phyloP scores from a whole-genome alignment of 1,284 basidiomycete genomes.

The Chalciporus piperatoides region DNA sequence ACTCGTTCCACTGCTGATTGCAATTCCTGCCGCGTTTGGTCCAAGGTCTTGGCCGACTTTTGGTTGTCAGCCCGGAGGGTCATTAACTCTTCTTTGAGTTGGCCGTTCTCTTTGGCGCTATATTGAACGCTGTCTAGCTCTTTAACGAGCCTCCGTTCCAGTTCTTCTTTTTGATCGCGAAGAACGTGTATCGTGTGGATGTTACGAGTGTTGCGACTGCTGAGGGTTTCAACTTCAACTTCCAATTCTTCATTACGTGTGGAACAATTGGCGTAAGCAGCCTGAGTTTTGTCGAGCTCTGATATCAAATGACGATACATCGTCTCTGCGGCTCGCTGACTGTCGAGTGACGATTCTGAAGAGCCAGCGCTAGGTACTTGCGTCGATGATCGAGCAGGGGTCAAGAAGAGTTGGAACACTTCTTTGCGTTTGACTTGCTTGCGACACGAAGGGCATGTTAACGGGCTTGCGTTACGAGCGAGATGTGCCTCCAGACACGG shows the following conservation, averaged over 20 bases:
- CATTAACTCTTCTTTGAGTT: conserved; percentile 17
- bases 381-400: conserved; percentile 15
- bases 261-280: conserved; percentile 15
- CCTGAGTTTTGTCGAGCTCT: conserved; percentile 18
- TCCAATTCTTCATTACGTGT: conserved; percentile 15
- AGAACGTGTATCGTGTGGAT: conserved; percentile 15
- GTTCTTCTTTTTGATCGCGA: conserved; percentile 14
- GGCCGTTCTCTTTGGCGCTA: conserved; percentile 14
- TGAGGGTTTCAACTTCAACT: conserved; percentile 12
- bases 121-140: conserved; percentile 8
- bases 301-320: conserved; percentile 2
- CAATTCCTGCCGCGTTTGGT: conserved; percentile 17
- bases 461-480: conserved; percentile 10
- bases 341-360: conserved; percentile 1
- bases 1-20: conserved; percentile 19
- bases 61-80: conserved; percentile 26
- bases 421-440: conserved; percentile 28
- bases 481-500: conserved; percentile 27
- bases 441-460: conserved; percentile 29
- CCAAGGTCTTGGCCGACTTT: conserved; percentile 19
- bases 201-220: conserved; percentile 5
- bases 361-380: background rate
- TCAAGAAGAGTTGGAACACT: conserved; percentile 27
- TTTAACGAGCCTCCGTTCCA: conserved; percentile 12
- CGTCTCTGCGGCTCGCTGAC: conserved; percentile 9